Conservation (phyloP, 805 yeast species). For the Deakozyma indianensis region DNA sequence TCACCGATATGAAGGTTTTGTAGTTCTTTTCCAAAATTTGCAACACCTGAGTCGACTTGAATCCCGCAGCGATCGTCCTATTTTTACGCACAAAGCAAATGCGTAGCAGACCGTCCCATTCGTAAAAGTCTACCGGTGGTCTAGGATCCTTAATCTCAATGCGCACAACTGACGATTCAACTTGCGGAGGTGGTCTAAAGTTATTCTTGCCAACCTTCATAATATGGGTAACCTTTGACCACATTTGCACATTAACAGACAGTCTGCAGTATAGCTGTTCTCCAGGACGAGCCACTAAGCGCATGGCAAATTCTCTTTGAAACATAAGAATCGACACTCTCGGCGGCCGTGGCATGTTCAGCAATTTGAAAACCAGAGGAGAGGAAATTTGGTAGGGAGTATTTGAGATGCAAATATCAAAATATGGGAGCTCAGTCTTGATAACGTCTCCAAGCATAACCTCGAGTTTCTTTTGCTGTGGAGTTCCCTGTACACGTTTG, state of each 20-base stretch:
- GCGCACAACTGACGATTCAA: constrained; percentile 90
- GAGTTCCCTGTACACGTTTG: constrained; percentile 95
- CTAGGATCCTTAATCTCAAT: constrained; percentile 85
- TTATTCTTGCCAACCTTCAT: constrained; percentile 97
- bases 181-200: constrained; percentile 97
- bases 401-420: constrained; percentile 90
- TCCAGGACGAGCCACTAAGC: constrained; percentile 93
- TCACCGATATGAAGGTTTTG: constrained; percentile 52
- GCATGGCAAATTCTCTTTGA: constrained; percentile 91
- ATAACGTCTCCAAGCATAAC: constrained; percentile 90
- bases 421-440: constrained; percentile 88
- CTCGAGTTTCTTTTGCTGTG: constrained; percentile 80
- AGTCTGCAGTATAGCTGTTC: constrained; percentile 83
- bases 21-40: constrained; percentile 81
- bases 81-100: constrained; percentile 88
- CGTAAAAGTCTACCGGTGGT: constrained; percentile 86
- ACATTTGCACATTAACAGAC: constrained; percentile 96
- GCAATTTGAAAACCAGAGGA: constrained; percentile 83
- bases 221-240: constrained; percentile 97
- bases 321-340: constrained; percentile 92
- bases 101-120: constrained; percentile 93
- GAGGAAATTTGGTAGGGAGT: constrained; percentile 98
- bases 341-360: constrained; percentile 88
- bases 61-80: constrained; percentile 83
- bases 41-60: constrained; percentile 66